Evolutionary conservation across 371 early-diverging fungal genomes (phyloP).

Genomic region (Apophysomyces ossiformis): DNA sequence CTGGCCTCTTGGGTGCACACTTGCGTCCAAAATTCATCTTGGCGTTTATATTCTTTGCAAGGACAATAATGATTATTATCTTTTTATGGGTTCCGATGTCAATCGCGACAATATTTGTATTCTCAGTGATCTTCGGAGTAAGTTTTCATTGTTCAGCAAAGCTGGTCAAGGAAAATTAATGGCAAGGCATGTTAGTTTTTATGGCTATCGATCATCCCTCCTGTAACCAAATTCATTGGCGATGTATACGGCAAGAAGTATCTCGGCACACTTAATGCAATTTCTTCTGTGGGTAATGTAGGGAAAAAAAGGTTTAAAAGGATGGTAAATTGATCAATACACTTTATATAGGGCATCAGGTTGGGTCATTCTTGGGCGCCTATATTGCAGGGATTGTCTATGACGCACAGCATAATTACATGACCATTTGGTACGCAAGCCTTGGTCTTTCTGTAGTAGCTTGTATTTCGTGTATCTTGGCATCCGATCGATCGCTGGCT

Average conservation of each 20-base stretch:
- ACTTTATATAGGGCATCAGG: constrained; percentile 38
- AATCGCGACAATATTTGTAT: constrained; percentile 33
- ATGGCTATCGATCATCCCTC: constrained; percentile 52
- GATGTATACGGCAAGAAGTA: constrained; percentile 44
- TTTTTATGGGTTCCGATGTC: constrained; percentile 32
- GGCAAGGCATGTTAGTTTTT: constrained; percentile 21
- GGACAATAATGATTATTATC: constrained; percentile 29
- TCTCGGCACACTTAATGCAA: constrained; percentile 42
- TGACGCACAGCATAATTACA: constrained; percentile 33
- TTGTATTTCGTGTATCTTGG: constrained; percentile 26
- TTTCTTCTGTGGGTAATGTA: constrained; percentile 29
- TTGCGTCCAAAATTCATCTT: constrained; percentile 31
- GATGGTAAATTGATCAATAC: too few species aligned
- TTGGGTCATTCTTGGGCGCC: constrained; percentile 43
- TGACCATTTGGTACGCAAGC: constrained; percentile 42
- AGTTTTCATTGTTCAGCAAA: constrained; percentile 13
- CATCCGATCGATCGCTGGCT: constrained; percentile 2
- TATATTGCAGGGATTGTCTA: constrained; percentile 44
- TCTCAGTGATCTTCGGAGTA: constrained; percentile 61
- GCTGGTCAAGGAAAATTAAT: neutral
- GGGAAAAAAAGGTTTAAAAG: neutral
- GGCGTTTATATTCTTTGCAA: constrained; percentile 24
- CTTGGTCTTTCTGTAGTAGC: constrained; percentile 39
- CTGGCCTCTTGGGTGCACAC: constrained; percentile 26
- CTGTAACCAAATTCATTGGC: constrained; percentile 43